phyloP scores from a whole-genome alignment of 768 basidiomycete species.

The Russula sp. region DNA sequence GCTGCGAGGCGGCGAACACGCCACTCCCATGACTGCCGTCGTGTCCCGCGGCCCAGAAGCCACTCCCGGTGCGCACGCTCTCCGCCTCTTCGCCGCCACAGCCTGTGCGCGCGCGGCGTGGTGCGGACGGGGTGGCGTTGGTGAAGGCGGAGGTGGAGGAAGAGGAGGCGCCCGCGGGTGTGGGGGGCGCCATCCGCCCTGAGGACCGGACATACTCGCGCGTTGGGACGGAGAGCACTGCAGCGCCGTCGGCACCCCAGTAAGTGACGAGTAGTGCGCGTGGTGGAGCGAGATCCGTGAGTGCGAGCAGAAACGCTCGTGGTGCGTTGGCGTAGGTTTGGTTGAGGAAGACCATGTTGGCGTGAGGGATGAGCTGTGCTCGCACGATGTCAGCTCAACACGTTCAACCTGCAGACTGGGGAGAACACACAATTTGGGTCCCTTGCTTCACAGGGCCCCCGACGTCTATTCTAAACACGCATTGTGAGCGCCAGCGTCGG shows the following conservation, averaged over 20 bases:
- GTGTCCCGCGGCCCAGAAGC: no score
- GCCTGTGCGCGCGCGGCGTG: background rate
- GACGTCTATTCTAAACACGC: conserved; percentile 82
- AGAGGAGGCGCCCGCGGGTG: conserved; percentile 26
- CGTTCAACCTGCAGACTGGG: background rate
- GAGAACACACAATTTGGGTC: conserved; percentile 60
- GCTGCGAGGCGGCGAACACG: conserved; percentile 40
- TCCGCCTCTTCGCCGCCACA: conserved; percentile 30
- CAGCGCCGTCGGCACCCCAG: conserved; percentile 76
- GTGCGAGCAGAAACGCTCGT: conserved; percentile 69
- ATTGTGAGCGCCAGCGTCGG: conserved; percentile 33
- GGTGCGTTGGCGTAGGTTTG: conserved; percentile 60
- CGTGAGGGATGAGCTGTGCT: conserved; percentile 68
- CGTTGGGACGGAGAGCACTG: conserved; percentile 73
- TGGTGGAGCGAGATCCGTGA: conserved; percentile 57
- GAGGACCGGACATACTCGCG: conserved; percentile 83
- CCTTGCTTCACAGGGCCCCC: conserved; percentile 67
- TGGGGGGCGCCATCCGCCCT: conserved; percentile 60
- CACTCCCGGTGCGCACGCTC: conserved; percentile 63
- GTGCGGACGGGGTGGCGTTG: background rate
- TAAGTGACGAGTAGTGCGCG: conserved; percentile 76
- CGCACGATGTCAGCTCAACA: background rate
- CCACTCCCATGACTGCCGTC: no score
- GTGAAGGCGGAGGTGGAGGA: conserved; percentile 17
- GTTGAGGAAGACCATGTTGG: conserved; percentile 75